Evolutionary conservation across 495 filamentous ascomycete genomes (phyloP).

Genomic region (Entonaema liquescens): DNA sequence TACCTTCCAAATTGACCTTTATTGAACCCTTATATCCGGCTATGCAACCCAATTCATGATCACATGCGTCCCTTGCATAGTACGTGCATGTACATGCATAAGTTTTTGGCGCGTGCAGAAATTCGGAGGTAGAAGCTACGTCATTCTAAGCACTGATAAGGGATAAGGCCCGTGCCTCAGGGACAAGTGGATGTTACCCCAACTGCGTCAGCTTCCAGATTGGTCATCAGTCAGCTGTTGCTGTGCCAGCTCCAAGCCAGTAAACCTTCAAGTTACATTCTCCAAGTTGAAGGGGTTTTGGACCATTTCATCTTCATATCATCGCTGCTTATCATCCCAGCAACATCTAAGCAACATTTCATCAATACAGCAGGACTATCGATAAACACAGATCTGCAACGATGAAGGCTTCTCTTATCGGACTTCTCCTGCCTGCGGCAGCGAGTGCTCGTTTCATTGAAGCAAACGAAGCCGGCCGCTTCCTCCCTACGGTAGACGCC

Average conservation of each 20-base stretch:
- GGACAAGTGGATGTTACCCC: conserved; percentile 15
- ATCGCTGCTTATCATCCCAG: background rate
- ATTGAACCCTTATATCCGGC: background rate
- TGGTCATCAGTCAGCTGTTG: conserved; percentile 27
- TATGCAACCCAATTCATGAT: background rate
- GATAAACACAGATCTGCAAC: conserved; percentile 40
- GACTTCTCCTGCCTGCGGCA: conserved; percentile 58
- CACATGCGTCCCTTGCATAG: background rate
- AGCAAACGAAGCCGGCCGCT: conserved; percentile 52
- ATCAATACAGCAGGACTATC: conserved; percentile 6
- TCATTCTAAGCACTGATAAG: conserved; percentile 26
- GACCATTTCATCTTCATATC: conserved; percentile 1
- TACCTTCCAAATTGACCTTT: too few species aligned
- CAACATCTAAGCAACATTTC: background rate
- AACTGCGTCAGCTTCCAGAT: conserved; percentile 24
- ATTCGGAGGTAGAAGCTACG: conserved; percentile 13
- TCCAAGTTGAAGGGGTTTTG: background rate
- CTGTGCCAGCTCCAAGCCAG: background rate
- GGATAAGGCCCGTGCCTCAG: conserved; percentile 3
- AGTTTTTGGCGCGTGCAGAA: conserved; percentile 3
- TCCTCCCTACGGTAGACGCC: conserved; percentile 50
- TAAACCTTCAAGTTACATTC: background rate
- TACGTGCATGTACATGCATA: background rate
- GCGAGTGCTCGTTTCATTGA: conserved; percentile 62
- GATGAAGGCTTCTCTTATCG: conserved; percentile 57